phyloP scores from a whole-genome alignment of 371 early-diverging fungal species.

The Catenaria anguillulae region DNA sequence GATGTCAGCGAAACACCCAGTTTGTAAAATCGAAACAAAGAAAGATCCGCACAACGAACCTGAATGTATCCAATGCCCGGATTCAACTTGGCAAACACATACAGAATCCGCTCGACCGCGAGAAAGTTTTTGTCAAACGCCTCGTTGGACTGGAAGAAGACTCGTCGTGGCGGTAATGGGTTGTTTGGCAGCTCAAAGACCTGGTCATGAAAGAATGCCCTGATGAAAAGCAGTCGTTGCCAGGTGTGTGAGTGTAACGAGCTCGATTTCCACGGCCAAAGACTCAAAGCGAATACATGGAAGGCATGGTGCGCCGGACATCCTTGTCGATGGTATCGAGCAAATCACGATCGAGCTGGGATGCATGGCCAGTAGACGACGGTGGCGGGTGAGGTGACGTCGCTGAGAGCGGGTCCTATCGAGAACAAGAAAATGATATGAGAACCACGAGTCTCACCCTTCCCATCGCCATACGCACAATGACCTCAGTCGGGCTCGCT shows the following conservation, averaged over 20 bases:
- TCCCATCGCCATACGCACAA: no score
- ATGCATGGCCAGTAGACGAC: not conserved
- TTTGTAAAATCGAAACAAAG: not conserved
- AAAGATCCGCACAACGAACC: not conserved
- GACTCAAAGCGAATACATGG: not conserved
- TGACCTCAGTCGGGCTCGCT: no score
- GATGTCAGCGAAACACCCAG: no score
- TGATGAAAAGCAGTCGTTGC: no score
- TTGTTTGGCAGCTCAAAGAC: not conserved
- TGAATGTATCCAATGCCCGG: conserved; percentile 78
- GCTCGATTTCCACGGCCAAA: not conserved
- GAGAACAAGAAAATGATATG: no score
- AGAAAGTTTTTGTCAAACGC: conserved; percentile 1
- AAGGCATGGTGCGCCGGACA: conserved; percentile 56
- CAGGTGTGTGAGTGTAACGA: not conserved
- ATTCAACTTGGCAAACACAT: conserved; percentile 68
- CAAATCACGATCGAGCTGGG: conserved; percentile 22
- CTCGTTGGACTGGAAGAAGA: conserved; percentile 2
- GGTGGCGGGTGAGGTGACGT: not conserved
- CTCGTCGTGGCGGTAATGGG: not conserved
- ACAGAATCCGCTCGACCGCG: conserved; percentile 62
- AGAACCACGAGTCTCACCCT: no score
- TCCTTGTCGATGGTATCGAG: conserved; percentile 74
- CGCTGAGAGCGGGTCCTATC: not conserved
- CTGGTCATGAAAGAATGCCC: not conserved